Evolutionary conservation across 805 yeast genomes (phyloP).

Genomic region (Candida corydali): DNA sequence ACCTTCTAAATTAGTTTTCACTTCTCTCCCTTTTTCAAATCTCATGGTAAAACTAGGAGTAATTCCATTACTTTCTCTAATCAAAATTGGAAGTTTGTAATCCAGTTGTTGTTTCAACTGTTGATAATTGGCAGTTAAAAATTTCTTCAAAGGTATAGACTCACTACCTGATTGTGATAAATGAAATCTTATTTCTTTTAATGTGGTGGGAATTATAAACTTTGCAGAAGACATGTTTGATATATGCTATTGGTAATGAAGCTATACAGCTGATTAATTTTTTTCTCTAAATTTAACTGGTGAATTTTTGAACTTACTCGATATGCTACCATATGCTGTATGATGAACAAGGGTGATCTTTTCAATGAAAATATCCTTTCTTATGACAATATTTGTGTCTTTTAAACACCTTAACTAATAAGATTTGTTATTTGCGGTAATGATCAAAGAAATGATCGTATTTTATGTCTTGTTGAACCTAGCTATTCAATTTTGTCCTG

Average conservation of each 20-base stretch:
- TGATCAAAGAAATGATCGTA: too few relatives aligned
- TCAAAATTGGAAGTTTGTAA: slow-evolving; percentile 66
- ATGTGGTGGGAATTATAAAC: slow-evolving; percentile 46
- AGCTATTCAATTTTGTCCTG: too few relatives aligned
- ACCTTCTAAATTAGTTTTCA: slow-evolving; percentile 46
- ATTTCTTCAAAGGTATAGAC: slow-evolving; percentile 61
- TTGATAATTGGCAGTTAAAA: slow-evolving; percentile 62
- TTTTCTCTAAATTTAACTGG: slow-evolving; percentile 6
- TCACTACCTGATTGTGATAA: slow-evolving; percentile 76
- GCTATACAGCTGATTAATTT: neutral
- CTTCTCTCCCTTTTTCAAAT: slow-evolving; percentile 53
- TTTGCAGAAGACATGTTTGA: slow-evolving; percentile 31
- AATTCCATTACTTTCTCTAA: slow-evolving; percentile 73
- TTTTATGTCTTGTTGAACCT: too few relatives aligned
- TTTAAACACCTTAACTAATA: too few relatives aligned
- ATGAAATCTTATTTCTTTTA: slow-evolving; percentile 79
- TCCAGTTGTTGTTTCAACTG: slow-evolving; percentile 51
- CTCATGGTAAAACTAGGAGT: slow-evolving; percentile 74
- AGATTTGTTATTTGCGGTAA: too few relatives aligned
- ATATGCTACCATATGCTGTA: neutral
- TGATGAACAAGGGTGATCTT: too few relatives aligned
- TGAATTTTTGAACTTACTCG: neutral
- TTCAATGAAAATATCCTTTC: too few relatives aligned
- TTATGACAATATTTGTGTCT: too few relatives aligned
- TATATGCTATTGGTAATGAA: too few relatives aligned